These are phyloP conservation scores for Podaxis pistillaris DNA, from an alignment of 768 basidiomycete genomes.

Conservation along the genomic window DNA sequence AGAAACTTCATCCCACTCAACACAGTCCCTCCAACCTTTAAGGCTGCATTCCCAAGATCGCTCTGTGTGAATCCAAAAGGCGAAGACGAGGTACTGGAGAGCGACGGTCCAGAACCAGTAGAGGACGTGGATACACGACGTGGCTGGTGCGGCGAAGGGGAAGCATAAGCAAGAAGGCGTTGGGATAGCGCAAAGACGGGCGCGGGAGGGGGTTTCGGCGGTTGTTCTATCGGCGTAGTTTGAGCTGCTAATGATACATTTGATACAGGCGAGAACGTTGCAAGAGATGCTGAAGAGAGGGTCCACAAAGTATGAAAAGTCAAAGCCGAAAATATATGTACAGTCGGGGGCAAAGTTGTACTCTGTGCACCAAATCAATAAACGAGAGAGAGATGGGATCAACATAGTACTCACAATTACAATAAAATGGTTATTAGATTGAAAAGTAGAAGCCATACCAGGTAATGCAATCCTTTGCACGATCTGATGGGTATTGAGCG, in stretches of 20 bases:
- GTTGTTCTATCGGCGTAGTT: neutral
- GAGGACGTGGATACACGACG: conserved; percentile 4
- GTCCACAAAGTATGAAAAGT: conserved; percentile 51
- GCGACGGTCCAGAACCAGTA: conserved; percentile 17
- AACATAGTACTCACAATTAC: conserved; percentile 48
- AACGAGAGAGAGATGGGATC: neutral
- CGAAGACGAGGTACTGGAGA: conserved; percentile 19
- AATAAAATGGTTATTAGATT: conserved; percentile 47
- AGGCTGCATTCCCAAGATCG: conserved; percentile 52
- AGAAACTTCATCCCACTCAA: conserved; percentile 63
- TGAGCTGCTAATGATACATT: conserved; percentile 18
- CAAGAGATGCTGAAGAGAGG: conserved; percentile 45
- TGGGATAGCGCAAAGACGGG: conserved; percentile 61
- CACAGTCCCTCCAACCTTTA: conserved; percentile 60
- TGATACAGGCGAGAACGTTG: conserved; percentile 40
- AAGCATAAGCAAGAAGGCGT: conserved; percentile 62
- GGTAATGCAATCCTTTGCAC: conserved; percentile 45
- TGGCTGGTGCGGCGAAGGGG: conserved; percentile 17
- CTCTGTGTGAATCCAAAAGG: conserved; percentile 33
- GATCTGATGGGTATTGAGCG: conserved; percentile 39
- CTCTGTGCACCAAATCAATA: conserved; percentile 36
- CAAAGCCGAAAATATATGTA: conserved; percentile 56
- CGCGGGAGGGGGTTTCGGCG: conserved; percentile 19
- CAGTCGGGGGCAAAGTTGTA: conserved; percentile 50
- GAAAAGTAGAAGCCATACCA: conserved; percentile 41